Conservation (phyloP, 768 basidiomycete genomes). For the Boletus rubroflammeus region DNA sequence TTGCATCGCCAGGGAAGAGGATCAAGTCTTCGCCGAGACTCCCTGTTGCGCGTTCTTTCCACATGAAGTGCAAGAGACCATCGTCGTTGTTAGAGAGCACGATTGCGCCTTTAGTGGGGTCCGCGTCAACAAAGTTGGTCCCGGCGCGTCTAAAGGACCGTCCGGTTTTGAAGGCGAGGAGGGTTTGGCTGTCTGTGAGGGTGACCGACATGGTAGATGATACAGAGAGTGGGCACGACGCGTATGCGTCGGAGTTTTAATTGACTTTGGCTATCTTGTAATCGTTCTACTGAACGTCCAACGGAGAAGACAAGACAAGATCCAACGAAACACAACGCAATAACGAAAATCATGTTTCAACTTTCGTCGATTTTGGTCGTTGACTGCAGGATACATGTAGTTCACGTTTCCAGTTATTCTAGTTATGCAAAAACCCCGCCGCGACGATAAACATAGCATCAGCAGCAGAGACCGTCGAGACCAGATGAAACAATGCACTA, state of each 20-base stretch:
- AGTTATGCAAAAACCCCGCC: too few species aligned
- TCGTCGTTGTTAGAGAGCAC: conserved; percentile 68
- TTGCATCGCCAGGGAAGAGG: conserved; percentile 82
- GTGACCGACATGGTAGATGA: conserved; percentile 15
- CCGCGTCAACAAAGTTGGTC: conserved; percentile 65
- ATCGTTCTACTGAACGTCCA: too few species aligned
- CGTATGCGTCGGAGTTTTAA: conserved; percentile 26
- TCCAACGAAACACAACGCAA: too few species aligned
- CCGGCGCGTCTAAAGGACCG: conserved; percentile 66
- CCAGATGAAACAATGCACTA: too few species aligned
- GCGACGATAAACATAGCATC: too few species aligned
- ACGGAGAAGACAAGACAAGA: too few species aligned
- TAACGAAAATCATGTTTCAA: too few species aligned
- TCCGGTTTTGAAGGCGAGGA: conserved; percentile 64
- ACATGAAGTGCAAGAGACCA: conserved; percentile 71
- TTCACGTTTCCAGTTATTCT: too few species aligned
- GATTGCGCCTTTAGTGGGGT: conserved; percentile 70
- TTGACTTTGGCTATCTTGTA: neutral
- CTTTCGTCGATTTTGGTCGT: too few species aligned
- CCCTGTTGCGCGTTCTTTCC: conserved; percentile 69
- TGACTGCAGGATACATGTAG: too few species aligned
- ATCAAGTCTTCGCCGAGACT: conserved; percentile 76
- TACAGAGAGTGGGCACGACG: neutral
- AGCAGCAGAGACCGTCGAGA: too few species aligned
- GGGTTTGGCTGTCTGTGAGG: conserved; percentile 29